Base-by-base conservation (phyloP, 768 basidiomycete genomes). In the Boletellus sp. region DNA sequence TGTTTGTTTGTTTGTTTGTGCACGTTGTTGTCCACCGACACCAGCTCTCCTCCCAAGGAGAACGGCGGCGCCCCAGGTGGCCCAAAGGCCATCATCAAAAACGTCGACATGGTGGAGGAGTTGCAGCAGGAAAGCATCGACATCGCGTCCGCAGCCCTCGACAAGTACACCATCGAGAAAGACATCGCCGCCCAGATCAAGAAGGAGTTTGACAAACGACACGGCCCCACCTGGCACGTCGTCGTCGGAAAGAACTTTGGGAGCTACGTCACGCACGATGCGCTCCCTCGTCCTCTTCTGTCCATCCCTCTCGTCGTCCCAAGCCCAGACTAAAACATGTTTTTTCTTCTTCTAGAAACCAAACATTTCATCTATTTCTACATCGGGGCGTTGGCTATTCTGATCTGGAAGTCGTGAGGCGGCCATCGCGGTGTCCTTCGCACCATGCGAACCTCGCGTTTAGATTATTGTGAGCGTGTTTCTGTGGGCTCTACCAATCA, bases 301-400 rank as follows among this genome's bases (percentile, higher is more conserved):
- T 17, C 28, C 4, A 3, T 11, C 28, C 28, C 28, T 11, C 28
- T n/a, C n/a, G n/a, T n/a, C n/a, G n/a, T n/a, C n/a, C n/a, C 28
- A 11, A 28, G 28, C 28, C 3, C 1, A 28, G 28, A 28, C 28
- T 28, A 11, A 28, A 11, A 28, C 1, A 10, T 28, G n/a, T n/a
- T n/a, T n/a, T n/a, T n/a, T n/a, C 50, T 32, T 36, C 48, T 24
- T 26, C 24, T 70, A 96, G 94, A 97, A 80, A 95, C 93, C 57
- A 94, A 94, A 71, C 89, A 96, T 68, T 98, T 98, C 74, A 94
- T 98, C 74, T 98, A 98, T 79, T 95, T 95, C 74, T 97, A 95
- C 76, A 77, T 98, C 67, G 93, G 91, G 49, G 75, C 85, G 32
- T 84, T 94, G 61, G 94, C 94, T 53, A 83, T 97, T 73, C 85